phyloP scores from a whole-genome alignment of 2,329 filamentous ascomycete genomes.

The Aspergillus amoenus region DNA sequence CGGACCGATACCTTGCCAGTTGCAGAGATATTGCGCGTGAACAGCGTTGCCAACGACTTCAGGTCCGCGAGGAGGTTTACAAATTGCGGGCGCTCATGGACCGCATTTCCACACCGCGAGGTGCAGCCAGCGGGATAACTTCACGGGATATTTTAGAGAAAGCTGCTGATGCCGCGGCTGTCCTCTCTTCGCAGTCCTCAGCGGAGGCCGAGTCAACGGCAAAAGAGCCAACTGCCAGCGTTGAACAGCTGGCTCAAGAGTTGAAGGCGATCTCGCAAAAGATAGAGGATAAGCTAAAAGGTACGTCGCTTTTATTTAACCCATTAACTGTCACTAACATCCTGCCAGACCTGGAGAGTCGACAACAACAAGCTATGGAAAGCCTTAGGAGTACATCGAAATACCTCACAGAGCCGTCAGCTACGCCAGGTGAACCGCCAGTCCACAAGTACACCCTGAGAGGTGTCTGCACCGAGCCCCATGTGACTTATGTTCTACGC shows the following conservation, averaged over 20 bases:
- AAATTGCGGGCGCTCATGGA: conserved; percentile 32
- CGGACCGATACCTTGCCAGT: conserved; percentile 59
- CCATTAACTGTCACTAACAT: conserved; percentile 1
- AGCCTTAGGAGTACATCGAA: conserved; percentile 46
- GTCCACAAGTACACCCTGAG: conserved; percentile 55
- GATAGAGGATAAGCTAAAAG: conserved; percentile 43
- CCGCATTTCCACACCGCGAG: conserved; percentile 28
- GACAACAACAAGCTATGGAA: conserved; percentile 42
- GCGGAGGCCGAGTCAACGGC: conserved; percentile 12
- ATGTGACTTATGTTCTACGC: conserved; percentile 57
- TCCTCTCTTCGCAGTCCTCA: conserved; percentile 24
- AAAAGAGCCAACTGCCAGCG: conserved; percentile 22
- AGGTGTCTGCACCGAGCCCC: conserved; percentile 58
- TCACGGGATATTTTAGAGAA: conserved; percentile 36
- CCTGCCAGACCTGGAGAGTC: conserved; percentile 42
- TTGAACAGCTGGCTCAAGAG: conserved; percentile 32
- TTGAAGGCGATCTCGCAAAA: conserved; percentile 37
- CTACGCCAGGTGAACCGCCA: conserved; percentile 40
- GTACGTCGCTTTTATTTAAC: conserved; percentile 22
- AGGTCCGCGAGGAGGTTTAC: conserved; percentile 33
- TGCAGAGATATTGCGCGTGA: conserved; percentile 49
- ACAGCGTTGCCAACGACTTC: conserved; percentile 44
- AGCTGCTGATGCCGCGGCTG: conserved; percentile 31
- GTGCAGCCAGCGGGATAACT: conserved; percentile 22
- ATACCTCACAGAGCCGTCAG: conserved; percentile 47